These are phyloP conservation scores for Leccinellum luteum DNA, from an alignment of 768 basidiomycete genomes.

Conservation along the genomic window DNA sequence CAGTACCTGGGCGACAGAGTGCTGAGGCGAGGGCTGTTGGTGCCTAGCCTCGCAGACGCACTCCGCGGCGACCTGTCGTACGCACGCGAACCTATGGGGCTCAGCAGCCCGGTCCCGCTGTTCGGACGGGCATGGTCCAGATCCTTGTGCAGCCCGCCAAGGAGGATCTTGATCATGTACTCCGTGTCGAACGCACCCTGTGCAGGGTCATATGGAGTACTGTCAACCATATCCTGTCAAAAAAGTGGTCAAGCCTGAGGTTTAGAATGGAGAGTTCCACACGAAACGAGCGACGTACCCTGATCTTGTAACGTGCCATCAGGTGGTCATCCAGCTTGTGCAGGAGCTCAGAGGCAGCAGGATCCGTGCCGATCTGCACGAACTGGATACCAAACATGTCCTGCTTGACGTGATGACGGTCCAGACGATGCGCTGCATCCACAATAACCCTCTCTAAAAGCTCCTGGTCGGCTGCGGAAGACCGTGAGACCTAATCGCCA, in stretches of 20 bases:
- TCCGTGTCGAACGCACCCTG: constrained; percentile 32
- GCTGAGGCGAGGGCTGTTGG: constrained; percentile 13
- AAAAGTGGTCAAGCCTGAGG: not conserved
- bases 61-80: not conserved
- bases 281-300: constrained; percentile 13
- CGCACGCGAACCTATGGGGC: not conserved
- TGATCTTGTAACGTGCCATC: constrained; percentile 28
- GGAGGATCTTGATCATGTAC: constrained; percentile 35
- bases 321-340: constrained; percentile 41
- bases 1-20: constrained; percentile 8
- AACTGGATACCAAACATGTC: constrained; percentile 47
- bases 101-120: constrained; percentile 9
- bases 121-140: constrained; percentile 13
- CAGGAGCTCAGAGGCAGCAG: constrained; percentile 37
- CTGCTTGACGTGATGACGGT: constrained; percentile 32
- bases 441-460: constrained; percentile 33
- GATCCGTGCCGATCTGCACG: constrained; percentile 43
- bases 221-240: constrained; percentile 46
- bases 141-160: constrained; percentile 24
- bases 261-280: not conserved
- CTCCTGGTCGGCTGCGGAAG: constrained; percentile 25
- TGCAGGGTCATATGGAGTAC: constrained; percentile 37
- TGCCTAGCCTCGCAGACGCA: constrained; percentile 5
- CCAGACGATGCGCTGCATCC: constrained; percentile 38
- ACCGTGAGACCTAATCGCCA: not conserved